phyloP scores from a whole-genome alignment of 495 filamentous ascomycete genomes.

The Hypoxylon lienhwacheense region DNA sequence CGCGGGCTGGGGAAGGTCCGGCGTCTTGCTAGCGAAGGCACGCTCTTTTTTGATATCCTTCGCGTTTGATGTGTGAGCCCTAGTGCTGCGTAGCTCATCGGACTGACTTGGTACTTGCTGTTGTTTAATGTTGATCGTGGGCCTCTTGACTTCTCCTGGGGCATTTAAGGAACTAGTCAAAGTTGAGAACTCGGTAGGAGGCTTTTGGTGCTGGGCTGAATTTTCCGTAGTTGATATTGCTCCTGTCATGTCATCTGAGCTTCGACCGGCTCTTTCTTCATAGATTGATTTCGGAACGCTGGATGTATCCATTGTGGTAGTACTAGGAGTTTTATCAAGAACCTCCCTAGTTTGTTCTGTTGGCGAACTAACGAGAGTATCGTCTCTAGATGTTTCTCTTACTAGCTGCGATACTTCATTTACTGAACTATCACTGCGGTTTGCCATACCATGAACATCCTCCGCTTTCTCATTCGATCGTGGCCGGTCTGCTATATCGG shows the following conservation, averaged over 20 bases:
- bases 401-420: not conserved
- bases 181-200: too few relatives aligned
- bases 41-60: too few relatives aligned
- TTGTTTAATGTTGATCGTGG: too few relatives aligned
- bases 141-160: too few relatives aligned
- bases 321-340: not conserved
- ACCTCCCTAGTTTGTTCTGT: constrained; percentile 17
- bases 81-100: too few relatives aligned
- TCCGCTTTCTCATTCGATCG: not conserved
- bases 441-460: not conserved
- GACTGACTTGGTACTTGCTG: not conserved
- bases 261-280: not conserved
- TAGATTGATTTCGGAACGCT: not conserved
- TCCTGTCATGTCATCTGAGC: not conserved
- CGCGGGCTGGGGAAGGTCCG: constrained; percentile 9
- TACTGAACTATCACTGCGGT: not conserved
- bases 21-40: not conserved
- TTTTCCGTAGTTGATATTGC: not conserved
- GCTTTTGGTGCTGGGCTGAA: too few relatives aligned
- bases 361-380: constrained; percentile 9
- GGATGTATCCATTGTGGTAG: not conserved
- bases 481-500: not conserved
- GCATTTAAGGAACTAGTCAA: too few relatives aligned
- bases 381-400: constrained; percentile 20
- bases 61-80: too few relatives aligned